Base-by-base conservation (phyloP, 352 stramenopile genomes). In the Pythium aquatile region DNA sequence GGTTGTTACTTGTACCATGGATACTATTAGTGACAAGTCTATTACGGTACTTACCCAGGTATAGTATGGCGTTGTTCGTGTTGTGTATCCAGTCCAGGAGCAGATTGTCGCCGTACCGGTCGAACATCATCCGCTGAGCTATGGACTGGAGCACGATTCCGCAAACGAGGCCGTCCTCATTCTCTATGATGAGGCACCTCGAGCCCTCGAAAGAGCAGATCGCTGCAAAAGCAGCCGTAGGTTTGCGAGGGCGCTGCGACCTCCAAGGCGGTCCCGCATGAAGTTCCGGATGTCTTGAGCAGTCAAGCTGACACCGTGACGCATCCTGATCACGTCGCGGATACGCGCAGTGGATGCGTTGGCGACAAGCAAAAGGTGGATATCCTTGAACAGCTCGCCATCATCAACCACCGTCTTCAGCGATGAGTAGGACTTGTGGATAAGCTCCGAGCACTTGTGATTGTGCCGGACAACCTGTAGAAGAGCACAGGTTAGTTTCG, bases 11-110 rank as follows among this genome's bases (percentile, higher is more conserved):
- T 44, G 37, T 44, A 11, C 37, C 37, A 44, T 17, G 37, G 37
- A 44, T 17, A 11, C 37, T 44, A 44, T 44, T 44, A 44, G 17
- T 17, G 37, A 44, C 37, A 44, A 44, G 37, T 44, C 37, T 44
- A 44, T 44, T 44, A 44, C 37, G 37, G n/a, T n/a, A n/a, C n/a
- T n/a, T n/a, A n/a, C n/a, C n/a, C n/a, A n/a, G n/a, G n/a, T n/a
- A n/a, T n/a, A n/a, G n/a, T n/a, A n/a, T n/a, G n/a, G 55, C 10
- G 29, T 69, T 73, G 61, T 73, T 73, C 0, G 61, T 70, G 7
- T 69, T 55, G 24, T 70, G 61, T 1, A 61, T 70, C 61, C 61
- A 69, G 39, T 73, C 67, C 1, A 73, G 8, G 4, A 70, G 1
- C 14, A 73, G 20, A 17, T 40, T 62, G 30, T 73, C 57, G 14